Conservation (phyloP, 345 rosid genomes). For the Stellera chamaejasme region DNA sequence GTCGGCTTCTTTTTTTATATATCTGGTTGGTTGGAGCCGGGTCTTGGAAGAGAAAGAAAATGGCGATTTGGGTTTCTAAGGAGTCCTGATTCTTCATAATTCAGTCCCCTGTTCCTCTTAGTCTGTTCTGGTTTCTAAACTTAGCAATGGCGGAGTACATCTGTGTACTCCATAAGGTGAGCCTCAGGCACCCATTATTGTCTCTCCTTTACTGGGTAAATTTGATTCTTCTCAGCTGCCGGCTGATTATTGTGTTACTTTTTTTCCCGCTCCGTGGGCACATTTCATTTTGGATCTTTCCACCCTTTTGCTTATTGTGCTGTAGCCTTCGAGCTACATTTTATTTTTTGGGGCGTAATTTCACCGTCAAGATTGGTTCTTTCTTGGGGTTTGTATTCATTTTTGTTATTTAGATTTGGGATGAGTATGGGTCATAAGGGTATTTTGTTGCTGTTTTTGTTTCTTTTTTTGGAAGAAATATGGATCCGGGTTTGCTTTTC, state of each 20-base stretch:
- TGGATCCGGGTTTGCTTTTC: constrained; percentile 10
- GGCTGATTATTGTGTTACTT: too few species aligned
- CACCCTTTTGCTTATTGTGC: too few species aligned
- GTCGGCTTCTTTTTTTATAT: too few species aligned
- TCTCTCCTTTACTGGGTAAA: background rate
- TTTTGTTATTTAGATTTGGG: background rate
- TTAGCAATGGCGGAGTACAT: constrained; percentile 62
- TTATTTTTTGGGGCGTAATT: background rate
- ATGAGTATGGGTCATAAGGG: constrained; percentile 5
- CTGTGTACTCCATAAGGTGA: constrained; percentile 50
- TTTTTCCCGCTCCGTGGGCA: background rate
- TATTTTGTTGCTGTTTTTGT: background rate
- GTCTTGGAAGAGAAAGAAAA: constrained; percentile 3
- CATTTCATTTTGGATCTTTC: background rate
- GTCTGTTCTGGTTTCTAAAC: constrained; percentile 21
- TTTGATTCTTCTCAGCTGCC: background rate
- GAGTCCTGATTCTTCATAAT: background rate
- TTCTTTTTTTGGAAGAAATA: constrained; percentile 7
- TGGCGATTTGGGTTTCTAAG: background rate
- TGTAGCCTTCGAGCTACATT: too few species aligned
- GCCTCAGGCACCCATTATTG: background rate
- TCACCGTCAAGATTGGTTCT: constrained; percentile 8
- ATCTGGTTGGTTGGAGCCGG: constrained; percentile 1
- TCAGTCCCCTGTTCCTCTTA: background rate
- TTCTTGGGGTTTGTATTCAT: constrained; percentile 11